Percentiles rank a stretch among this genome's conserved stretches.
phyloP scores from a whole-genome alignment of 2,329 filamentous ascomycete species.

The Fusarium abutilonis region DNA sequence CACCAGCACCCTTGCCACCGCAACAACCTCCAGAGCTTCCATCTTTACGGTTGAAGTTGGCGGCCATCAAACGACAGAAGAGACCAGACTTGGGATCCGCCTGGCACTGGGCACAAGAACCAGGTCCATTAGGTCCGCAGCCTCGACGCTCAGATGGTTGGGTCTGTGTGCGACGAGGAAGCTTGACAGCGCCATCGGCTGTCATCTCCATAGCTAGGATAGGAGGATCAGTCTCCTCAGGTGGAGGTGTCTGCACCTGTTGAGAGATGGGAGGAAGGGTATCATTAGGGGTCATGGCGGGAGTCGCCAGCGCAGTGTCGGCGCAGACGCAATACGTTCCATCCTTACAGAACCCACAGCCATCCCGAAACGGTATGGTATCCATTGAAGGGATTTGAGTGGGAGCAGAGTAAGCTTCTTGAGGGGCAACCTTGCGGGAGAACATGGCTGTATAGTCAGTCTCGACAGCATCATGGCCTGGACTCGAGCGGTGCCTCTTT shows the following conservation, averaged over 20 bases:
- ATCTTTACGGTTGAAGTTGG: constrained; percentile 63
- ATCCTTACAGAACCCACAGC: constrained; percentile 84
- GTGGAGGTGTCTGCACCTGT: constrained; percentile 66
- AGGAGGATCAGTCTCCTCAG: constrained; percentile 67
- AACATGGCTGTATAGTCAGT: constrained; percentile 79
- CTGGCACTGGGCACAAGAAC: constrained; percentile 81
- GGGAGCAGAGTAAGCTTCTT: constrained; percentile 43
- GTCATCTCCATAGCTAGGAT: constrained; percentile 68
- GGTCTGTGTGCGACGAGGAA: constrained; percentile 57
- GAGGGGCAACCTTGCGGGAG: constrained; percentile 55
- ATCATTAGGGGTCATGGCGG: constrained; percentile 54
- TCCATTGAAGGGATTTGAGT: constrained; percentile 52
- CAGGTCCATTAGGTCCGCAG: constrained; percentile 75
- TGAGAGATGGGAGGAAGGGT: constrained; percentile 55
- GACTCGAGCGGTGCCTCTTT: constrained; percentile 63
- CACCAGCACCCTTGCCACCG: constrained; percentile 66
- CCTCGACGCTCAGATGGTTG: constrained; percentile 49
- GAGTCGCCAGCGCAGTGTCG: constrained; percentile 61
- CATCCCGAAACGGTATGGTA: constrained; percentile 65
- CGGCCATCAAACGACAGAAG: constrained; percentile 84
- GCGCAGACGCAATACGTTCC: constrained; percentile 86
- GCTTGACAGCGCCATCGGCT: constrained; percentile 68
- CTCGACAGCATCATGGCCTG: constrained; percentile 71
- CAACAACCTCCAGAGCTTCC: constrained; percentile 66
- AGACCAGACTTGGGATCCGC: constrained; percentile 81